phyloP scores from a whole-genome alignment of 2,329 filamentous ascomycete genomes.

The Xylariomycetidae sp. region DNA sequence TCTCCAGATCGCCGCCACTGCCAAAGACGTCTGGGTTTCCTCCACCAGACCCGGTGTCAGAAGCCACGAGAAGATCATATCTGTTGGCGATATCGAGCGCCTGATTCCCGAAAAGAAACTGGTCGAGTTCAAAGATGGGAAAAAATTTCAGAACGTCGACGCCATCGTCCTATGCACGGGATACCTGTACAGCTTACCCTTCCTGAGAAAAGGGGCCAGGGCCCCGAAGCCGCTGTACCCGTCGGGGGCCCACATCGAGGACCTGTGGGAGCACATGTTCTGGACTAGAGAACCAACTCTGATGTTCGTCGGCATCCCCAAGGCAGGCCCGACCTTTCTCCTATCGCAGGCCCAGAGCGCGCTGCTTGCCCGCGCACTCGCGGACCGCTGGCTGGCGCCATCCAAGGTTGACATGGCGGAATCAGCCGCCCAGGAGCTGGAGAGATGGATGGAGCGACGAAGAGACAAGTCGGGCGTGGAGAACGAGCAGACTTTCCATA shows the following conservation, averaged over 20 bases:
- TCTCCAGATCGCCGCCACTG: background rate
- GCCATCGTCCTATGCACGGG: constrained; percentile 2
- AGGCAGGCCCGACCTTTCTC: background rate
- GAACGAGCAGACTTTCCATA: too few species aligned
- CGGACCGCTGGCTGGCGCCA: too few species aligned
- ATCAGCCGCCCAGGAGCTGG: too few species aligned
- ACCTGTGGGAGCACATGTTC: constrained; percentile 5
- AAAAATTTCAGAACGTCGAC: constrained; percentile 1
- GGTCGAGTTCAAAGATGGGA: constrained; percentile 1
- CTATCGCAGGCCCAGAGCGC: constrained; percentile 2
- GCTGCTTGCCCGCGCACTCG: background rate
- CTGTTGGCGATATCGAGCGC: too few species aligned
- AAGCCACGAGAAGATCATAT: too few species aligned
- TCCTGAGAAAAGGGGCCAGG: constrained; percentile 1
- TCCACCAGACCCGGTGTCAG: too few species aligned
- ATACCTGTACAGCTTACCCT: constrained; percentile 1
- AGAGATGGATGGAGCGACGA: too few species aligned
- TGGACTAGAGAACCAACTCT: constrained; percentile 1
- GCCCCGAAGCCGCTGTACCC: background rate
- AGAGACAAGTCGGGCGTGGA: too few species aligned
- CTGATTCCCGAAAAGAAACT: too few species aligned
- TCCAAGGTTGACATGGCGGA: too few species aligned
- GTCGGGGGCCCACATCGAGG: background rate
- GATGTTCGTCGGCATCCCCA: too few species aligned
- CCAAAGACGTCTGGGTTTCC: constrained; percentile 3